Evolutionary conservation across 2,329 filamentous ascomycete genomes (phyloP).

Genomic region (Nigrospora osmanthi): DNA sequence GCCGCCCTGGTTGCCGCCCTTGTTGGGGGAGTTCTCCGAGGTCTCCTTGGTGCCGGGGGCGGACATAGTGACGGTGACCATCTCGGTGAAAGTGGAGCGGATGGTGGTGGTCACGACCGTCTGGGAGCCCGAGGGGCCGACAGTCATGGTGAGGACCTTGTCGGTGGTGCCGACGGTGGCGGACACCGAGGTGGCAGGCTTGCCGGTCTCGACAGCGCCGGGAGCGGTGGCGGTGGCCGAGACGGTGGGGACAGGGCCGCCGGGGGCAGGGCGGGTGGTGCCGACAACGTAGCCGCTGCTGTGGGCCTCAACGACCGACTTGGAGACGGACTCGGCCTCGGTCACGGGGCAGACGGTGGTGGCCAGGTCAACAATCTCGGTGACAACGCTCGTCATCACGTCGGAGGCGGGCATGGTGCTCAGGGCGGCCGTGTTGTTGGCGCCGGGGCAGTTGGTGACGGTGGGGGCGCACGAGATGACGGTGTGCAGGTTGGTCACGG

Average conservation of each 20-base stretch:
- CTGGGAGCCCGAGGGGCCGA: slow-evolving; percentile 18
- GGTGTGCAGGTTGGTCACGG: slow-evolving; percentile 19
- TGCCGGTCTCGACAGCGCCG: neutral
- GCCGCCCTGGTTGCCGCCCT: neutral
- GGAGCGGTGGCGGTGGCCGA: slow-evolving; percentile 9
- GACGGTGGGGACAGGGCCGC: neutral
- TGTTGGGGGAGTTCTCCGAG: neutral
- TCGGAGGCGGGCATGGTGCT: slow-evolving; percentile 3
- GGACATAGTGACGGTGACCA: slow-evolving; percentile 17
- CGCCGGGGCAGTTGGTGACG: slow-evolving; percentile 24
- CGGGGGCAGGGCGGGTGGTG: slow-evolving; percentile 12
- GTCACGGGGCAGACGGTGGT: slow-evolving; percentile 28
- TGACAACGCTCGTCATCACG: slow-evolving; percentile 17
- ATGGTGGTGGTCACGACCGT: slow-evolving; percentile 19
- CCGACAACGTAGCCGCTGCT: slow-evolving; percentile 21
- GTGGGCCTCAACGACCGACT: slow-evolving; percentile 20
- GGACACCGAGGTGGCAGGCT: neutral
- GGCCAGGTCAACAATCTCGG: slow-evolving; percentile 26
- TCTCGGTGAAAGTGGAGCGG: slow-evolving; percentile 18
- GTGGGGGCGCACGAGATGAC: slow-evolving; percentile 23
- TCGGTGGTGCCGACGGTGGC: slow-evolving; percentile 7
- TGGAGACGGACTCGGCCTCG: slow-evolving; percentile 19
- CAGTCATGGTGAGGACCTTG: slow-evolving; percentile 15
- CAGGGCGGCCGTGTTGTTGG: slow-evolving; percentile 12
- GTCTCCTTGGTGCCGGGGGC: slow-evolving; percentile 4